Evolutionary conservation across 768 basidiomycete species (phyloP), one percentile per base, ranked within the genome.

Genomic region (Suillus luteus): DNA sequence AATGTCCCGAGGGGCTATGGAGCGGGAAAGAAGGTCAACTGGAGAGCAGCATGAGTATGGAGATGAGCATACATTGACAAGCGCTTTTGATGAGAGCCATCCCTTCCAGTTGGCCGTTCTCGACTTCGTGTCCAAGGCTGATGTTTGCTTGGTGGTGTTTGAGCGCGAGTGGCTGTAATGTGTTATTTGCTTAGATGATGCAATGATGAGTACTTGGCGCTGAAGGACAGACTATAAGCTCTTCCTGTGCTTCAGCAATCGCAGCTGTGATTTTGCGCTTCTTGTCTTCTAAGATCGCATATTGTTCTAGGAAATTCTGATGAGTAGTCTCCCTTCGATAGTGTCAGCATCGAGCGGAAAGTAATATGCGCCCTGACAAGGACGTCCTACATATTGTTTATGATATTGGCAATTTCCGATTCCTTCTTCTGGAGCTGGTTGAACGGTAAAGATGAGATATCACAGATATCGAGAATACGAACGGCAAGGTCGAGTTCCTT

Each of bases 401-500:
- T 62, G 64, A 75, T 68, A 12, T 31, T 58, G 5, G 66, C 52
- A n/a, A 72, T 46, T 31, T 75, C 65, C 0, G 46, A 15, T 38
- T 63, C 65, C 48, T 72, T 76, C 8, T 61, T 63, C 43, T 62
- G 51, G 49, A 76, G 55, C 74, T 75, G 65, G 60, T 41, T 58
- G 11, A 7, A 59, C 8, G 37, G 3, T 62, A 4, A 62, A 60
- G 24, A 41, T 31, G 15, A 12, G 37, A 60, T 3, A 17, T 27
- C 4, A 27, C 14, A 9, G n/a, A 35, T 12, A 27, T 31, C 17
- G 58, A 12, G 6, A n/a, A 35, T 12, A 33, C 65, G 31, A 46
- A 75, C 74, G n/a, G 67, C 70, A 61, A 66, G 37, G 33, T 76
- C 61, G n/a, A 75, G 67, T 54, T 76, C 68, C 27, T 68, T 65